These are phyloP conservation scores for Penicillium sp. DNA, from an alignment of 2,329 filamentous ascomycete genomes.

Conservation along the genomic window DNA sequence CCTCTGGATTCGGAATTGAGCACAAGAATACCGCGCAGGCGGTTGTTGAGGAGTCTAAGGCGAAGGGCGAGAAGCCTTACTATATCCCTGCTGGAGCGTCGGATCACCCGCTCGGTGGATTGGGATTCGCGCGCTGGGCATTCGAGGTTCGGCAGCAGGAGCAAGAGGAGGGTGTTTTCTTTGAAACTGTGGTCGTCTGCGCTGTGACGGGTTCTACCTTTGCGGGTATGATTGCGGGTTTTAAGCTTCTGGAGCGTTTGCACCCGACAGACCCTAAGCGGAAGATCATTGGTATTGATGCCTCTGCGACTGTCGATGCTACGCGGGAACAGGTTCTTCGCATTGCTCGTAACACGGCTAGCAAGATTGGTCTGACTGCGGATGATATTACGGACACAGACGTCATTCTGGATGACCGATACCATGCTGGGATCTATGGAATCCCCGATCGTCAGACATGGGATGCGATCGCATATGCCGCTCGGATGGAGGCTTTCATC, in stretches of 20 bases:
- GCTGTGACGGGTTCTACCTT: slow-evolving; percentile 70
- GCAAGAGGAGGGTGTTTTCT: slow-evolving; percentile 60
- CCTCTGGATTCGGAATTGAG: slow-evolving; percentile 64
- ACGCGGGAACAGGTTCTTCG: slow-evolving; percentile 65
- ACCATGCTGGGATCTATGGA: slow-evolving; percentile 68
- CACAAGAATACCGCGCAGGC: slow-evolving; percentile 62
- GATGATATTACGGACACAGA: slow-evolving; percentile 63
- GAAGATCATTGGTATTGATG: slow-evolving; percentile 67
- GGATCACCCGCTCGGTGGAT: slow-evolving; percentile 67
- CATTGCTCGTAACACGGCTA: slow-evolving; percentile 64
- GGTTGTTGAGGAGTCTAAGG: slow-evolving; percentile 55
- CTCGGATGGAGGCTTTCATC: slow-evolving; percentile 68
- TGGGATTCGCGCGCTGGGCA: slow-evolving; percentile 71
- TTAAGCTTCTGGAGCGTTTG: slow-evolving; percentile 61
- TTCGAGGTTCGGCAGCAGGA: slow-evolving; percentile 68
- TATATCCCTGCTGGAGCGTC: slow-evolving; percentile 71
- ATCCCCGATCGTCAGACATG: slow-evolving; percentile 65
- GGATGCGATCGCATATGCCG: slow-evolving; percentile 67
- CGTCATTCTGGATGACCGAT: slow-evolving; percentile 63
- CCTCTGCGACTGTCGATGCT: slow-evolving; percentile 57
- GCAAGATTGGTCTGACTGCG: slow-evolving; percentile 60
- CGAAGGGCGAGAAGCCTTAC: slow-evolving; percentile 61
- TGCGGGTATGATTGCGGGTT: slow-evolving; percentile 71
- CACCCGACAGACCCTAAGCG: slow-evolving; percentile 44
- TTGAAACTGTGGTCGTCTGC: slow-evolving; percentile 67